Conservation (phyloP, 331 rosid genomes). For the Stylosanthes scabra region DNA sequence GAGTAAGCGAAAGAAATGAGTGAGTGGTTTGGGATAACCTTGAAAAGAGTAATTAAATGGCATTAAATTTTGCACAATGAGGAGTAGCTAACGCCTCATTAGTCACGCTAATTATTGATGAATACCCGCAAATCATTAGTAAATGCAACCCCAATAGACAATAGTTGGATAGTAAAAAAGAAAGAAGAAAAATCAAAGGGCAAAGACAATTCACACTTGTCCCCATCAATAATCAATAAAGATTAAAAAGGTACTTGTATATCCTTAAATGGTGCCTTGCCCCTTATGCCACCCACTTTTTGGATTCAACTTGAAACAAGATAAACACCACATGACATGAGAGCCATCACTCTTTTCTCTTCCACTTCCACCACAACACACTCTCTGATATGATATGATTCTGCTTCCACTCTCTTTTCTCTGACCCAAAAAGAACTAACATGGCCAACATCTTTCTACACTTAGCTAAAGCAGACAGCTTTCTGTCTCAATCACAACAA, state of each 20-base stretch:
- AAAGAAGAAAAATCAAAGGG: no score
- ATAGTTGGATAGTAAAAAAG: no score
- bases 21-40: not conserved
- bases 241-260: no score
- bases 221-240: constrained; percentile 36
- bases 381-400: constrained; percentile 13
- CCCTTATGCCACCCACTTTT: constrained; percentile 12
- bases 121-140: constrained; percentile 10
- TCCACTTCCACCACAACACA: constrained; percentile 1
- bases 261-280: not conserved
- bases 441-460: constrained; percentile 49
- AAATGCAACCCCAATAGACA: no score
- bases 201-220: constrained; percentile 35
- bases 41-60: constrained; percentile 1
- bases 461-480: constrained; percentile 28
- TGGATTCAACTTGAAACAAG: constrained; percentile 25
- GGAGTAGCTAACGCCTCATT: constrained; percentile 42
- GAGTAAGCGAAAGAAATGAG: not conserved
- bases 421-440: constrained; percentile 18
- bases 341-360: not conserved
- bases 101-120: constrained; percentile 44
- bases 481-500: constrained; percentile 48
- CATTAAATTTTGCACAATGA: constrained; percentile 40
- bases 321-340: not conserved
- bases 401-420: constrained; percentile 31